Base-by-base conservation (phyloP, 2,329 filamentous ascomycete genomes). In the Venturia pyrina region DNA sequence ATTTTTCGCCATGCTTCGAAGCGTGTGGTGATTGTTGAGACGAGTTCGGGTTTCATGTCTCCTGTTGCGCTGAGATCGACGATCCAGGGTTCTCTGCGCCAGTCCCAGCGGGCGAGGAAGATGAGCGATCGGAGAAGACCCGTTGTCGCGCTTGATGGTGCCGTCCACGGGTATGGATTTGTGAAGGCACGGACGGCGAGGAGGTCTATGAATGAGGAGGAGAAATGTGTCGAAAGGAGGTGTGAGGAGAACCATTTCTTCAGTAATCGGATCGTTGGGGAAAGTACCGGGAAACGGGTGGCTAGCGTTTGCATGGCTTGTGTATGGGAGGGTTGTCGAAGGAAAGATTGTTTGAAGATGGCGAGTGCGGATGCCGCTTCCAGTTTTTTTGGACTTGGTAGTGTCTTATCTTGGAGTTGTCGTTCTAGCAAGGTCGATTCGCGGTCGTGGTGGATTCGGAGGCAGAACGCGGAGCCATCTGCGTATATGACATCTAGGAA, bases 171-270 rank as follows among this genome's bases (percentile, higher is more conserved):
- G 69, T 90, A 87, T 0, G 92, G 89, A 62, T 89, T 85, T 10
- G 95, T 79, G 78, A 98, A 99, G 19, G 87, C 85, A 63, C 87
- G 87, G 2, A 89, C 82, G 15, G 88, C 89, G 62, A 97, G 79
- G 19, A 99, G 83, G 77, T 99, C 95, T 67, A 97, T 83, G 59
- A 96, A 80, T 43, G 91, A 87, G 44, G 91, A 86, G 40, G 83
- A 82, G 70, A 98, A 82, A 74, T 97, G 90, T 17, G 82, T 83
- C 4, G 85, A 80, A 10, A 99, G 85, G 70, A 96, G 87, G 75
- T 99, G 95, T 1, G 84, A 83, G 69, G 86, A 84, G 75, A 96
- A 95, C 95, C 95, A 99, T 72, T 87, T 85, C 79, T 98, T 98
- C 57, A 90, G 82, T 1, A 98, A 81, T 21, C 93, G 87, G 68